A percentile compares a stretch with the other conserved stretches of the same genome.
These are phyloP conservation scores for Bipolaris bicolor DNA, from an alignment of 2,329 filamentous ascomycete species.

Conservation along the genomic window DNA sequence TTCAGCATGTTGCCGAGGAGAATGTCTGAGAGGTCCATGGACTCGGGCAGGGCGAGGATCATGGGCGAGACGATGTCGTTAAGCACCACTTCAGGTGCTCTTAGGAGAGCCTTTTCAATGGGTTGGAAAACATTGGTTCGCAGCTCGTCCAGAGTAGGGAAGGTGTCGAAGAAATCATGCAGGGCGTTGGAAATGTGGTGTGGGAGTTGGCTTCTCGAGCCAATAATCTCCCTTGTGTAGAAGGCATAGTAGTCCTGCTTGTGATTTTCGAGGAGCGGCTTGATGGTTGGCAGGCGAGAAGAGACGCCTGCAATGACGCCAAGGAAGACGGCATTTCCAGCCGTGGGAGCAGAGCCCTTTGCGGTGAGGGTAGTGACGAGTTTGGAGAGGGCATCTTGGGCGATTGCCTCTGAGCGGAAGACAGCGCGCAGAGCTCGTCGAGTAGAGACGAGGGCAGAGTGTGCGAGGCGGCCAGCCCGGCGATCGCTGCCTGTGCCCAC, in stretches of 20 bases:
- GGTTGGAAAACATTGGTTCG: conserved; percentile 77
- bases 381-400: conserved; percentile 66
- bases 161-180: conserved; percentile 80
- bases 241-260: conserved; percentile 81
- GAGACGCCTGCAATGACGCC: conserved; percentile 89
- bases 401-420: conserved; percentile 64
- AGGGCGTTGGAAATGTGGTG: conserved; percentile 74
- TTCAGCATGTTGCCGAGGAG: conserved; percentile 78
- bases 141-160: conserved; percentile 75
- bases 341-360: conserved; percentile 68
- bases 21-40: conserved; percentile 77
- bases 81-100: conserved; percentile 88
- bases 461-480: conserved; percentile 62
- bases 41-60: conserved; percentile 69
- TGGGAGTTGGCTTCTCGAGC: conserved; percentile 74
- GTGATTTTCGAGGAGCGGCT: conserved; percentile 65
- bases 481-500: conserved; percentile 55
- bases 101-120: conserved; percentile 85
- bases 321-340: conserved; percentile 77
- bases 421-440: conserved; percentile 79
- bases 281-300: conserved; percentile 70
- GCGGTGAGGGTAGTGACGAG: conserved; percentile 71
- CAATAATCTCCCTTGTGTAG: conserved; percentile 83
- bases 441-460: conserved; percentile 77
- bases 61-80: conserved; percentile 78